Conservation (phyloP, 2,329 filamentous ascomycete species). For the Cladosporium sphaerospermum region DNA sequence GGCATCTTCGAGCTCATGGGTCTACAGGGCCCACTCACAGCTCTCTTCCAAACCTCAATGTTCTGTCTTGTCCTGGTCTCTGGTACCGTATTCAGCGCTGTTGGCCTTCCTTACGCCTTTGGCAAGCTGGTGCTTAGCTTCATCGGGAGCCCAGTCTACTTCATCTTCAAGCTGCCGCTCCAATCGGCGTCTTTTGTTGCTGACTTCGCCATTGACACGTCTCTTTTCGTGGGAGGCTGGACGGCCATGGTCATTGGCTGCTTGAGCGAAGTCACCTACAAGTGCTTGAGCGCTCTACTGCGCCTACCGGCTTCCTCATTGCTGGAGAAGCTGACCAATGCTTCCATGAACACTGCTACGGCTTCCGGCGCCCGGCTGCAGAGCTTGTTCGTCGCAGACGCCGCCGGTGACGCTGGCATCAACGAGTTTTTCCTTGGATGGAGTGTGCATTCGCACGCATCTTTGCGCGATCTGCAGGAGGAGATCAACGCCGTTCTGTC, state of each 20-base stretch:
- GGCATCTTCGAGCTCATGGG: constrained; percentile 93
- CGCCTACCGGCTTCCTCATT: neutral
- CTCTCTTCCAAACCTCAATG: constrained; percentile 87
- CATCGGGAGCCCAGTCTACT: constrained; percentile 67
- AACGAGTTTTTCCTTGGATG: constrained; percentile 23
- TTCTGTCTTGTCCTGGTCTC: constrained; percentile 90
- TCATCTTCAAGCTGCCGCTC: constrained; percentile 62
- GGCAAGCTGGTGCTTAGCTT: constrained; percentile 78
- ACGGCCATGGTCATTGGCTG: constrained; percentile 12
- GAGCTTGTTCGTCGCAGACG: constrained; percentile 16
- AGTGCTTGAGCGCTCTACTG: neutral
- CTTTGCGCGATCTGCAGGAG: constrained; percentile 20
- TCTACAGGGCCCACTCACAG: constrained; percentile 86
- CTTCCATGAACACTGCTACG: constrained; percentile 16
- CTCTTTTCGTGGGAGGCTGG: constrained; percentile 52
- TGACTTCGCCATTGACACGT: constrained; percentile 72
- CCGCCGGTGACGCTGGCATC: constrained; percentile 15
- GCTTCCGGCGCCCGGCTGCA: constrained; percentile 19
- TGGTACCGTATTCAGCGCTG: constrained; percentile 74
- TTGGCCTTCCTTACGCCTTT: constrained; percentile 88
- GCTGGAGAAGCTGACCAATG: neutral
- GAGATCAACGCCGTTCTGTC: constrained; percentile 21
- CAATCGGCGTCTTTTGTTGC: constrained; percentile 65
- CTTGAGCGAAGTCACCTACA: constrained; percentile 1
- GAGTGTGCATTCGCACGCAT: constrained; percentile 25